These are phyloP conservation scores for Syzygium aromaticum DNA, from an alignment of 345 rosid species.

Conservation along the genomic window DNA sequence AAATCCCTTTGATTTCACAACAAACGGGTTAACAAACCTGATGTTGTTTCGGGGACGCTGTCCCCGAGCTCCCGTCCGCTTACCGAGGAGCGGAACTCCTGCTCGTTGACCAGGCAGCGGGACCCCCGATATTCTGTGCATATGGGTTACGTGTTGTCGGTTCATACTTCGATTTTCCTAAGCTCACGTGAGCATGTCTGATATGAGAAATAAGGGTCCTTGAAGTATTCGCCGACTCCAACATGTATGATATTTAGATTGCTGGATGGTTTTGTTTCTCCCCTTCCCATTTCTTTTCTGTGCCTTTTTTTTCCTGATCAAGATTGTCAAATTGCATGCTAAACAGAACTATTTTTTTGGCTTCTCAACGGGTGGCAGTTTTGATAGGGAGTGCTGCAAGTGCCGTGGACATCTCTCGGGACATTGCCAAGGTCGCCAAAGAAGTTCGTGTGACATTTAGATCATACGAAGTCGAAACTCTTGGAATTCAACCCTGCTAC, in stretches of 20 bases:
- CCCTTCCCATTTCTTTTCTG: not conserved
- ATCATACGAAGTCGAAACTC: slow-evolving; percentile 32
- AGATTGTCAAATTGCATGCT: not conserved
- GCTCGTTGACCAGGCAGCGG: no score
- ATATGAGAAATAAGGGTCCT: no score
- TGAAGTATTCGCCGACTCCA: no score
- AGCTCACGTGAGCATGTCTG: no score
- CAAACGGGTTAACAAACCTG: no score
- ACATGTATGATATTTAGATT: not conserved
- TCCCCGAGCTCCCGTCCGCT: no score
- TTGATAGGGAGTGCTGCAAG: slow-evolving; percentile 66
- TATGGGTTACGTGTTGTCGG: no score
- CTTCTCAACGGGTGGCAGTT: slow-evolving; percentile 44
- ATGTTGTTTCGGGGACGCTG: no score
- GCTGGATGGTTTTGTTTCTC: not conserved
- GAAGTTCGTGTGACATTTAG: slow-evolving; percentile 76
- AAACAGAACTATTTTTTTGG: not conserved
- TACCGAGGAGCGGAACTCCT: no score
- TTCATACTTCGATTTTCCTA: no score
- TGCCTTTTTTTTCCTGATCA: not conserved
- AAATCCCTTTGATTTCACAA: no score
- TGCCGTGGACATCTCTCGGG: slow-evolving; percentile 65
- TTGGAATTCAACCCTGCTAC: slow-evolving; percentile 28
- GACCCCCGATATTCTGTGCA: no score
- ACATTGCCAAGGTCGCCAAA: slow-evolving; percentile 56